phyloP scores from a whole-genome alignment of 139 green algal species.

The Picochlorum sp. region DNA sequence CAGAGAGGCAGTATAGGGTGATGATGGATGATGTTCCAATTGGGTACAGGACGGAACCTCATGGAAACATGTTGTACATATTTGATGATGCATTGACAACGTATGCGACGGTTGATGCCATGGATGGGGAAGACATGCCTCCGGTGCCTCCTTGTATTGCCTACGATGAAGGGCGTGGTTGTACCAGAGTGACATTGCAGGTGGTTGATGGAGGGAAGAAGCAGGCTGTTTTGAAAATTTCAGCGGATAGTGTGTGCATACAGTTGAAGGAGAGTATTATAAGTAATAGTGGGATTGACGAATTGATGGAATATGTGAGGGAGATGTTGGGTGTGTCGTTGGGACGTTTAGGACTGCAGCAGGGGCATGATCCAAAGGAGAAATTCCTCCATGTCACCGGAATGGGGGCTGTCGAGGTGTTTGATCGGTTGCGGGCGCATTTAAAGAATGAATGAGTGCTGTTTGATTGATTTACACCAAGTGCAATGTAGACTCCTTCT shows the following conservation, averaged over 20 bases:
- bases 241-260: slow-evolving; percentile 60
- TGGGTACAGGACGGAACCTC: slow-evolving; percentile 58
- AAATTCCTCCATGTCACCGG: slow-evolving; percentile 34
- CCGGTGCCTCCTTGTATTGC: slow-evolving; percentile 76
- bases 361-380: slow-evolving; percentile 35
- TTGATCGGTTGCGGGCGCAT: slow-evolving; percentile 17
- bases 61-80: slow-evolving; percentile 60
- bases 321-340: slow-evolving; percentile 35
- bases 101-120: slow-evolving; percentile 33
- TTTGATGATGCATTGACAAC: slow-evolving; percentile 60
- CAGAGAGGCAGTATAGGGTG: slow-evolving; percentile 66
- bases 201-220: slow-evolving; percentile 48
- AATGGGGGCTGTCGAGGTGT: slow-evolving; percentile 20
- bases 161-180: not conserved
- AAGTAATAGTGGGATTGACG: slow-evolving; percentile 23
- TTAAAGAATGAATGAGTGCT: slow-evolving; percentile 15
- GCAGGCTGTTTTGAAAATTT: slow-evolving; percentile 40
- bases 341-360: slow-evolving; percentile 35
- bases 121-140: slow-evolving; percentile 18
- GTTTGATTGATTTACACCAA: slow-evolving; percentile 77
- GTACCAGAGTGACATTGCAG: slow-evolving; percentile 43
- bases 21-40: slow-evolving; percentile 65
- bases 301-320: slow-evolving; percentile 46
- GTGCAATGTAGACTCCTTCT: slow-evolving; percentile 80
- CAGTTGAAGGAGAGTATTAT: slow-evolving; percentile 40